Base-by-base conservation (phyloP, 148 eudicot genomes). In the Camellia granthamiana region DNA sequence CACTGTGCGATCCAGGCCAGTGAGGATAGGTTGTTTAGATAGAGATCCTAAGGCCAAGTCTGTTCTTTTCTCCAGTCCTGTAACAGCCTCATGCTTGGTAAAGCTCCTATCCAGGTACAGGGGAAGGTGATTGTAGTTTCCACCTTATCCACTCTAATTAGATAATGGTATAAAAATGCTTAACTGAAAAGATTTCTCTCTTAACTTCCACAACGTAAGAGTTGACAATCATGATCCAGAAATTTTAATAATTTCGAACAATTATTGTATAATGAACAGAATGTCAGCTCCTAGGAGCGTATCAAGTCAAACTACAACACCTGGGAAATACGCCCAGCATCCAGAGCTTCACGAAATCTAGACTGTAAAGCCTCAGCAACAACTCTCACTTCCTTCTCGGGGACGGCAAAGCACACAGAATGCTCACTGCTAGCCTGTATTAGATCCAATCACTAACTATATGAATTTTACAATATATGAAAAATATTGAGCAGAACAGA, bases 391-490 rank as follows among this genome's bases (percentile, higher is more conserved):
- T 96, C 99, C 81, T 89, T 90, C 83, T 96, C 99, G 14, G 99
- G 99, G 74, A 96, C 98, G 72, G 98, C 98, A 91, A 94, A 94
- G 87, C 99, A 96, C 69, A 96, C 94, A 23, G 98, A 96, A 83
- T 96, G 99, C 87, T 96, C 99, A 80, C 99, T 96, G 84, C 99
- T 96, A 78, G 98, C 99, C 99, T 96, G 92, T 67, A 79, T 78
- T 58, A 74, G 23, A 83, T 44, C 72, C 75, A 76, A 80, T 61
- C 64, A 80, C 65, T 14, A 84, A 62, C 56, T 64, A 81, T 68
- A 76, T 11, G 51, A 77, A 62, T 41, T 81, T 30, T 59, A 38
- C 66, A 7, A 21, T 69, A 38, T 16, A 51, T 67, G 46, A 58
- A 52, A 58, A 75, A 74, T 1, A 58, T 6, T 56, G 13, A 41